Percentiles rank a stretch among this genome's conserved stretches.
Evolutionary conservation across 73 alveolate genomes (phyloP).

Genomic region (Tetrahymena elliotti): DNA sequence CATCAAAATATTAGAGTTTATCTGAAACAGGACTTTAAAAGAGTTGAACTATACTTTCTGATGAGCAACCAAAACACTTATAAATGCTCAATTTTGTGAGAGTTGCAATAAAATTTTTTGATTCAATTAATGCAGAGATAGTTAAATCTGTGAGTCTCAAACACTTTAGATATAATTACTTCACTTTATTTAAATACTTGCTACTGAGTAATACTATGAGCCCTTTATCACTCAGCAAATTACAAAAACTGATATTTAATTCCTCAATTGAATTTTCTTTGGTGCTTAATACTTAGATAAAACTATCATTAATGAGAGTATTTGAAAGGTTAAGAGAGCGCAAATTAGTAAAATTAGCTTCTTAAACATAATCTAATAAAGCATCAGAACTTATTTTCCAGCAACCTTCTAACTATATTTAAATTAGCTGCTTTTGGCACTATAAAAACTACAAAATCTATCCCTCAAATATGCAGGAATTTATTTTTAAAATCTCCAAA

Average conservation of each 20-base stretch:
- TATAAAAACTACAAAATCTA: not conserved
- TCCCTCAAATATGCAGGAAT: not conserved
- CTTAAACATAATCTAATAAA: not conserved
- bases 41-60: not conserved
- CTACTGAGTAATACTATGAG: not conserved
- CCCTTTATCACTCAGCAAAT: not conserved
- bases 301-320: not conserved
- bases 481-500: not conserved
- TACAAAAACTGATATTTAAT: not conserved
- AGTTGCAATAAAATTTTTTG: not conserved
- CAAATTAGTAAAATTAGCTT: not conserved
- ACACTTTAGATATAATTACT: not conserved
- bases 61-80: not conserved
- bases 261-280: not conserved
- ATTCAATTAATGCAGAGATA: not conserved
- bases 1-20: not conserved
- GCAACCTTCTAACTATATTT: not conserved
- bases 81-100: not conserved
- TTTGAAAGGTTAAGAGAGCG: not conserved
- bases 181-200: not conserved
- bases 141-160: not conserved
- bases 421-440: not conserved
- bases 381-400: not conserved
- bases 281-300: not conserved
- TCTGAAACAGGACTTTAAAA: not conserved